These are phyloP conservation scores for Trichoderma guizhouense DNA, from an alignment of 2,329 filamentous ascomycete genomes.

Conservation along the genomic window DNA sequence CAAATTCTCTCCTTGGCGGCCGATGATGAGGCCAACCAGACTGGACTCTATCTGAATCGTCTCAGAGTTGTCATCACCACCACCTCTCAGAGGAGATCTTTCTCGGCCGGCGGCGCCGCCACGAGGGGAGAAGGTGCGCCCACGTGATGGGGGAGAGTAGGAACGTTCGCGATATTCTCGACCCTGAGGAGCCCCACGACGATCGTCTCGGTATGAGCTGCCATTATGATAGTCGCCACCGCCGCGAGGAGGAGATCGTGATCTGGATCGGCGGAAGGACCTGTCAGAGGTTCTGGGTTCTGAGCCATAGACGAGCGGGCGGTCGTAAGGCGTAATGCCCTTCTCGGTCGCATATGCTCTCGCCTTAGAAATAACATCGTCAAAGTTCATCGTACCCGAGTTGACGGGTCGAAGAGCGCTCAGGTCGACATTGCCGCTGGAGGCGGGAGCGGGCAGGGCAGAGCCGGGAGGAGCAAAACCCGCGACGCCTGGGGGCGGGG, in stretches of 20 bases:
- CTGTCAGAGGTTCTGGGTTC: constrained; percentile 39
- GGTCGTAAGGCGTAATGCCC: constrained; percentile 63
- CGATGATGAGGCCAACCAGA: constrained; percentile 86
- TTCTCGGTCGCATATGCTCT: constrained; percentile 79
- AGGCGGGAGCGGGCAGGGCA: constrained; percentile 62
- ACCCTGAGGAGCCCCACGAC: constrained; percentile 58
- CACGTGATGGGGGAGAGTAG: constrained; percentile 61
- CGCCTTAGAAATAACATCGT: constrained; percentile 80
- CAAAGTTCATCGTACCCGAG: constrained; percentile 77
- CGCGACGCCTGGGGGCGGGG: constrained; percentile 35
- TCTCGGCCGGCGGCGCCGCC: constrained; percentile 52
- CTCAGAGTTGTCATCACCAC: constrained; percentile 69
- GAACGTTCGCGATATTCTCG: constrained; percentile 62
- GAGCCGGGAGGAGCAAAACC: constrained; percentile 35
- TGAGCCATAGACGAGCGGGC: constrained; percentile 46
- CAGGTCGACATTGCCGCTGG: constrained; percentile 74
- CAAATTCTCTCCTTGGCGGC: constrained; percentile 84
- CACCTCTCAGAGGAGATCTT: constrained; percentile 53
- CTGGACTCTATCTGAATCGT: constrained; percentile 83
- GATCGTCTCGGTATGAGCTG: constrained; percentile 77
- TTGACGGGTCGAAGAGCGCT: constrained; percentile 75
- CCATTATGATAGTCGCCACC: constrained; percentile 62
- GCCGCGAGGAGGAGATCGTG: constrained; percentile 66
- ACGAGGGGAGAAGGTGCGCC: constrained; percentile 57
- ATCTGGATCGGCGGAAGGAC: constrained; percentile 63